phyloP scores from a whole-genome alignment of 306 rosid species.

The Geum urbanum region DNA sequence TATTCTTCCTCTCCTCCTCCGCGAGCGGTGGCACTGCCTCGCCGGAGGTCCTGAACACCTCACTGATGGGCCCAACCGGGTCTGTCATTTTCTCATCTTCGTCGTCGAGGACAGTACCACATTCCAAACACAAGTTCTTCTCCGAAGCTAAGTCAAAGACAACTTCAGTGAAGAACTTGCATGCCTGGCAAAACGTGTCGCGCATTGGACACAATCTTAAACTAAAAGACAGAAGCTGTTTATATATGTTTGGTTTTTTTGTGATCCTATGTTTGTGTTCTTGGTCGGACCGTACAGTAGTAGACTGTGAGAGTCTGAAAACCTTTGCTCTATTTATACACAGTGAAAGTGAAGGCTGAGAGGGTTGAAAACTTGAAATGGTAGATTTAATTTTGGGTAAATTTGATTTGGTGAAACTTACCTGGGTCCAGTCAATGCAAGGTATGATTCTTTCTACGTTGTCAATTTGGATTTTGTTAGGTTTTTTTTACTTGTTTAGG shows the following conservation, averaged over 20 bases:
- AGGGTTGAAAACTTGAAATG: background rate
- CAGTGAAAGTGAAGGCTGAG: background rate
- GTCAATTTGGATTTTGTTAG: background rate
- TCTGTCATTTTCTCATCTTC: conserved; percentile 29
- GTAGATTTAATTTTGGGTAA: background rate
- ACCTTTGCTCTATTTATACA: background rate
- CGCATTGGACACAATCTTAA: conserved; percentile 32
- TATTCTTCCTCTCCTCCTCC: conserved; percentile 50
- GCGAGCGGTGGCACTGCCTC: conserved; percentile 50
- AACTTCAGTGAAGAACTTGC: conserved; percentile 69
- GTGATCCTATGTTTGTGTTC: background rate
- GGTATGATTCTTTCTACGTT: background rate
- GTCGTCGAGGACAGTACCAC: conserved; percentile 61
- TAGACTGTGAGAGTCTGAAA: background rate
- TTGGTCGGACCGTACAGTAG: conserved; percentile 1
- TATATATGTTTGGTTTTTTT: background rate
- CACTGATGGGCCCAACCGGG: conserved; percentile 56
- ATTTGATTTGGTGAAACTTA: background rate
- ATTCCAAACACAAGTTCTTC: conserved; percentile 64
- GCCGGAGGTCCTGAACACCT: conserved; percentile 44
- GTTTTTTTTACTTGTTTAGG: background rate
- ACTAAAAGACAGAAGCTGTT: no score
- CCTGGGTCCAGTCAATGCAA: background rate
- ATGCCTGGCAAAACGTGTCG: conserved; percentile 65
- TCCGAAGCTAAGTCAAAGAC: conserved; percentile 71